Base-by-base conservation (phyloP, 2,329 filamentous ascomycete species). In the Neopestalotiopsis sp. region DNA sequence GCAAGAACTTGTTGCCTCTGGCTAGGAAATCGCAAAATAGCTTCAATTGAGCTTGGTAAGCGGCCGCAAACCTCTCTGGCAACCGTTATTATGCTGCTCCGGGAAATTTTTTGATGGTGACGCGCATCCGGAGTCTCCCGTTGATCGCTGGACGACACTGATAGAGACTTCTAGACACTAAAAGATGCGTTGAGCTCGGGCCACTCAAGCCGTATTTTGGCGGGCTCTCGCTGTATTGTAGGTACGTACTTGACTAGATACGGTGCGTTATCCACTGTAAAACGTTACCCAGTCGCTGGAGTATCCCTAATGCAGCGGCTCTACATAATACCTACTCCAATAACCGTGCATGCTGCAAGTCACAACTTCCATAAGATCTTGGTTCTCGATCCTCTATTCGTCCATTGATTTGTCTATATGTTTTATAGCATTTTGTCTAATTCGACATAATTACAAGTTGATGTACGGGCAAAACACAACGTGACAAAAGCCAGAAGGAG, bases 31-130 rank as follows among this genome's bases (percentile, higher is more conserved):
- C 34, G 59, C 10, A 28, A 62, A 28, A 62, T 62, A 62, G 59
- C 59, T 62, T 62, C 59, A 62, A 34, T 40, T 10, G 59, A 65
- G 62, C 62, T 65, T 56, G 14, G 62, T 45, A 49, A 49, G 40
- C 45, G 61, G 9, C 12, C 24, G 30, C 61, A 63, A 9, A n/a
- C 45, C 45, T 53, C 20, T 53, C n/a, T 53, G n/a, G 45, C 45
- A 53, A 14, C 45, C 5, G n/a, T 20, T 20, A 53, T 17, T 24
- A n/a, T 53, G 17, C 17, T 10, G 17, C 17, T n/a, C 45, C 45
- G 45, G 45, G 20, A 53, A 53, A n/a, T 53, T 53, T 53, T 53
- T 53, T 17, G 45, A 53, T 53, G 3, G n/a, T 53, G 45, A 53
- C 45, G 45, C 45, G 45, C 45, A 53, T 53, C 45, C 45, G 45